Evolutionary conservation across 2,329 filamentous ascomycete genomes (phyloP).

Genomic region (Ascochyta pisi): DNA sequence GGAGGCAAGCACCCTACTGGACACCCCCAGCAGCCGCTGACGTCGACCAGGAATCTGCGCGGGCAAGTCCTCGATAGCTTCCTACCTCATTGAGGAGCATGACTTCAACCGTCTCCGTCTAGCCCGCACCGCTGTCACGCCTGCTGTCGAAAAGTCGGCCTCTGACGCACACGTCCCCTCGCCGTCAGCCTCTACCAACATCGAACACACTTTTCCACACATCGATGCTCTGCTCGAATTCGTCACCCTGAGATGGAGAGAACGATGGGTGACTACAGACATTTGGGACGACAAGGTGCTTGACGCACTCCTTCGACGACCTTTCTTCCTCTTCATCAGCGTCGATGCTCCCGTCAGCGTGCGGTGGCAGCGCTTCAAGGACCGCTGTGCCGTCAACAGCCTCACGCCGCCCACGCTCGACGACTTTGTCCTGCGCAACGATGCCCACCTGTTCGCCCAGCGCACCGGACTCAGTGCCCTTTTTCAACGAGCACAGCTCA

Average conservation of each 20-base stretch:
- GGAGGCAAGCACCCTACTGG: constrained; percentile 37
- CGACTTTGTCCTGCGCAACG: constrained; percentile 68
- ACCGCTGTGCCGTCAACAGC: constrained; percentile 59
- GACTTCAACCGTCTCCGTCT: constrained; percentile 79
- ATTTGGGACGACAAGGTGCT: constrained; percentile 76
- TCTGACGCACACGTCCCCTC: constrained; percentile 33
- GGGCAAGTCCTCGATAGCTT: constrained; percentile 87
- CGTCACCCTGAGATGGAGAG: constrained; percentile 83
- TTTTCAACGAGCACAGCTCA: constrained; percentile 80
- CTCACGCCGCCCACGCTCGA: constrained; percentile 62
- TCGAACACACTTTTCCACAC: constrained; percentile 52
- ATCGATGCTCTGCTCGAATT: constrained; percentile 78
- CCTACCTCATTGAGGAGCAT: constrained; percentile 84
- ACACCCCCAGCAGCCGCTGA: constrained; percentile 20
- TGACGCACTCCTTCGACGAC: constrained; percentile 77
- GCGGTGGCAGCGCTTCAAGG: constrained; percentile 80
- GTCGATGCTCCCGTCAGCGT: constrained; percentile 87
- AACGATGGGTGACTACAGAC: constrained; percentile 85
- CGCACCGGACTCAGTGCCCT: constrained; percentile 73
- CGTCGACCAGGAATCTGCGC: constrained; percentile 77
- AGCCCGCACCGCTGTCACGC: constrained; percentile 45
- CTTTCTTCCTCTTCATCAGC: constrained; percentile 92
- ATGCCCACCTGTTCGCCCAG: constrained; percentile 76
- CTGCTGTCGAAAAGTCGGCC: constrained; percentile 51
- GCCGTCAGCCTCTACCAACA: constrained; percentile 25